Conservation (phyloP, 768 basidiomycete species). For the Boletus rubropictus region DNA sequence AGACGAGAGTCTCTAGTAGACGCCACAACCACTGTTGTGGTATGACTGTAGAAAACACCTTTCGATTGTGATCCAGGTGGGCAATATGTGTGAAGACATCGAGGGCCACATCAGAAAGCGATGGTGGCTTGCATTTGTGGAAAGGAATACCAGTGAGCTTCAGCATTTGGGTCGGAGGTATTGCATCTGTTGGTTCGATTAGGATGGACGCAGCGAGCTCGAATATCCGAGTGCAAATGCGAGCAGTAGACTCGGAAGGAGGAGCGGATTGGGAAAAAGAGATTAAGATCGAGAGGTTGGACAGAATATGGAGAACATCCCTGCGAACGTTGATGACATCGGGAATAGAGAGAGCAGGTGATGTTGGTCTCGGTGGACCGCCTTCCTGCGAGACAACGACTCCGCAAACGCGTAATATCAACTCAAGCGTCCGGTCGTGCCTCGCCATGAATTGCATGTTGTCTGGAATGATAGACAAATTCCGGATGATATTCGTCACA, state of each 20-base stretch:
- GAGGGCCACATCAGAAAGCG: constrained; percentile 68
- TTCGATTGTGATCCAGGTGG: constrained; percentile 73
- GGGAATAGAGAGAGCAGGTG: constrained; percentile 56
- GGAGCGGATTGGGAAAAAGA: constrained; percentile 40
- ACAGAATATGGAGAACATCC: constrained; percentile 67
- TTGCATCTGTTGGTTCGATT: constrained; percentile 59
- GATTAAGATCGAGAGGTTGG: constrained; percentile 51
- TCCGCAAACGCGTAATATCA: constrained; percentile 65
- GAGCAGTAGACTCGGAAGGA: constrained; percentile 37
- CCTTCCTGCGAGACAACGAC: constrained; percentile 35
- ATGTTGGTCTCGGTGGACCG: constrained; percentile 37
- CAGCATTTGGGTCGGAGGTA: constrained; percentile 56
- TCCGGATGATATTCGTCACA: constrained; percentile 77
- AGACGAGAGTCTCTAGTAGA: constrained; percentile 66
- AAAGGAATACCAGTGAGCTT: constrained; percentile 45
- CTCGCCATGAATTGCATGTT: constrained; percentile 63
- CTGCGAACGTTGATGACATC: constrained; percentile 72
- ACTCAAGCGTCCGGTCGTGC: constrained; percentile 56
- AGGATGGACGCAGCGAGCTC: constrained; percentile 71
- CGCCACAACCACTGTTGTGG: constrained; percentile 51
- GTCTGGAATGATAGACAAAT: constrained; percentile 70
- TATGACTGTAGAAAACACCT: constrained; percentile 57
- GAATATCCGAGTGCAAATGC: constrained; percentile 54
- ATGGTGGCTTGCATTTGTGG: constrained; percentile 46
- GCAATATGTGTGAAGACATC: constrained; percentile 79